Evolutionary conservation across 2,329 filamentous ascomycete genomes (phyloP).

Genomic region (Zasmidium angulare): DNA sequence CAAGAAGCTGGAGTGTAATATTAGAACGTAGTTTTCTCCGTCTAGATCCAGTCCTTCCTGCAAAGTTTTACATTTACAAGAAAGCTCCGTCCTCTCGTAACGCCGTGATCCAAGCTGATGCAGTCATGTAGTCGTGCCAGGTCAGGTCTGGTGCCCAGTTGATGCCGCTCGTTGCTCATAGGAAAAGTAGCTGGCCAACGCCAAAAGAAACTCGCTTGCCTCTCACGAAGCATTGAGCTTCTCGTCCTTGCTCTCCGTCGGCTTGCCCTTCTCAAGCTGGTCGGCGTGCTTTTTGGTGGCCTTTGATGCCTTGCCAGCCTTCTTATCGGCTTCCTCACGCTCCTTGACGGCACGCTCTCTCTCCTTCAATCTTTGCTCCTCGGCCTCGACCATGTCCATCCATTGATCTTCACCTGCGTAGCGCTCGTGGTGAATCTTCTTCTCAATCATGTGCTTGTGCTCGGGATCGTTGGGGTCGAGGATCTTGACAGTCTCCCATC

Average conservation of each 20-base stretch:
- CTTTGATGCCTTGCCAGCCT: conserved; percentile 18
- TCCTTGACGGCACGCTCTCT: conserved; percentile 40
- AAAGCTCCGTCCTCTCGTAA: neutral
- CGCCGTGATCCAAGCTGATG: conserved; percentile 9
- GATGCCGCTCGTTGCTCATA: neutral
- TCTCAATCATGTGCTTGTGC: conserved; percentile 81
- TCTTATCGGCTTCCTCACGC: conserved; percentile 17
- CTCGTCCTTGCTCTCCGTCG: conserved; percentile 22
- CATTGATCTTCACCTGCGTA: conserved; percentile 90
- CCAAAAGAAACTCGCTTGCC: neutral
- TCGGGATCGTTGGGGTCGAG: conserved; percentile 78
- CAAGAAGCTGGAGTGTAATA: too few relatives aligned
- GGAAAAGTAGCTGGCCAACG: neutral
- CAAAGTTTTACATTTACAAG: neutral
- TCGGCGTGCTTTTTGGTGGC: conserved; percentile 11
- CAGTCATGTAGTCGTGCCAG: conserved; percentile 5
- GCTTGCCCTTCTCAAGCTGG: conserved; percentile 21
- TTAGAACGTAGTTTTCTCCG: too few relatives aligned
- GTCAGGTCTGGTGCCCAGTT: neutral
- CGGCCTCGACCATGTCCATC: conserved; percentile 85
- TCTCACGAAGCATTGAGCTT: conserved; percentile 23
- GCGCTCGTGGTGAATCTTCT: conserved; percentile 81
- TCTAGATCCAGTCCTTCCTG: too few relatives aligned
- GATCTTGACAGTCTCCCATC: conserved; percentile 83
- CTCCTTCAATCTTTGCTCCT: conserved; percentile 63